Conservation (phyloP, 1,284 basidiomycete species). For the Gomphus sp. region DNA sequence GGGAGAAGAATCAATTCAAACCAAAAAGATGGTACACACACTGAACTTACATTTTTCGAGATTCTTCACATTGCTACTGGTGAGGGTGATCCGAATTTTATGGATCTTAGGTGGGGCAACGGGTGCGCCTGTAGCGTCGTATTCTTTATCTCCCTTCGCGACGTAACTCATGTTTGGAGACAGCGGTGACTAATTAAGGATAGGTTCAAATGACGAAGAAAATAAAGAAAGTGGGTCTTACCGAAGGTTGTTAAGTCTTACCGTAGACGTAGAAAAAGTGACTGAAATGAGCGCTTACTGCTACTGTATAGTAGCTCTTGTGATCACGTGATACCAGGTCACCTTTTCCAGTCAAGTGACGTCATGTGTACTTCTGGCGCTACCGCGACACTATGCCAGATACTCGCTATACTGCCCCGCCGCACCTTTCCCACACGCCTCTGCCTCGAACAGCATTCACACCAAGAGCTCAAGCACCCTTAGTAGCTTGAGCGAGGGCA, state of each 20-base stretch:
- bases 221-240: neutral
- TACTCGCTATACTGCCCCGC: too few species aligned
- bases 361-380: too few species aligned
- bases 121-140: constrained; percentile 85
- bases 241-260: constrained; percentile 5
- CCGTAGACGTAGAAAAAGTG: neutral
- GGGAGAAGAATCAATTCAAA: neutral
- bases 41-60: constrained; percentile 83
- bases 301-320: constrained; percentile 6
- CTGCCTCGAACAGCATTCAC: too few species aligned
- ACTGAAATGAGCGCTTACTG: neutral
- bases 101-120: constrained; percentile 88
- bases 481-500: too few species aligned
- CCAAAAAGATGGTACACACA: constrained; percentile 14
- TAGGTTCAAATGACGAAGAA: neutral
- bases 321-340: neutral
- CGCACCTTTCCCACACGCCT: too few species aligned
- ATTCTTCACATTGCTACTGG: constrained; percentile 96
- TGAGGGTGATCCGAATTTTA: constrained; percentile 99
- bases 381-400: too few species aligned
- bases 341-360: neutral
- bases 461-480: too few species aligned
- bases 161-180: constrained; percentile 92
- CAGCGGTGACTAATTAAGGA: constrained; percentile 30
- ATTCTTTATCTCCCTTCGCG: constrained; percentile 98